Evolutionary conservation across 345 rosid genomes (phyloP).

Genomic region (Linum usitatissimum): DNA sequence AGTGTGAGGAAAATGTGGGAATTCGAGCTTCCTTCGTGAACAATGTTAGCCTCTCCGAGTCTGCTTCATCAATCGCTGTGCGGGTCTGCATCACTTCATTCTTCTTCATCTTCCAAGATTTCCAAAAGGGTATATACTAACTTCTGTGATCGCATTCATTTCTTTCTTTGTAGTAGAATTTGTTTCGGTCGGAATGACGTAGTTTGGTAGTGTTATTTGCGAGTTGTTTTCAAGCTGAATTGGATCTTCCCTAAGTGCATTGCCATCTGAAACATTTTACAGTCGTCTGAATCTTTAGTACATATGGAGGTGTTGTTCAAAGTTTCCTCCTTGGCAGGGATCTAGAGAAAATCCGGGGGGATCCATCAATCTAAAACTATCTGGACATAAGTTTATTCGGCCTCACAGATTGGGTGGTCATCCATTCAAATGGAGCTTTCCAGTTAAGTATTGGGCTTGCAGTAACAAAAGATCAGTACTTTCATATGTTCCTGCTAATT

Average conservation of each 20-base stretch:
- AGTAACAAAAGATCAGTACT: not conserved
- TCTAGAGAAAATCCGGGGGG: conserved; percentile 11
- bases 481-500: not conserved
- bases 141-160: not conserved
- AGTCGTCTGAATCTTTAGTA: not conserved
- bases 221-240: not conserved
- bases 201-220: not conserved
- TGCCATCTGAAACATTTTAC: not conserved
- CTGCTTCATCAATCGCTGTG: conserved; percentile 9
- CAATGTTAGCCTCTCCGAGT: conserved; percentile 21
- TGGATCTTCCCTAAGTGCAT: not conserved
- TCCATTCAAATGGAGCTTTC: conserved; percentile 1
- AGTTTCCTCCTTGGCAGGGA: conserved; percentile 20
- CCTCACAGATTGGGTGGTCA: conserved; percentile 17
- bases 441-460: conserved; percentile 5
- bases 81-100: conserved; percentile 1
- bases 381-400: conserved; percentile 2
- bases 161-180: not conserved
- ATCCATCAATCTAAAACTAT: conserved; percentile 14
- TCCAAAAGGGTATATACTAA: conserved; percentile 14
- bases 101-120: conserved; percentile 16
- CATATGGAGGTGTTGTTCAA: not conserved
- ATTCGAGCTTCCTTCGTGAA: conserved; percentile 11
- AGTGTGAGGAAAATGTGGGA: conserved; percentile 2
- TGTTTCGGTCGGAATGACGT: not conserved